These are phyloP conservation scores for Ambrosia hybrid DNA, from an alignment of 140 eudicot genomes.

Conservation along the genomic window DNA sequence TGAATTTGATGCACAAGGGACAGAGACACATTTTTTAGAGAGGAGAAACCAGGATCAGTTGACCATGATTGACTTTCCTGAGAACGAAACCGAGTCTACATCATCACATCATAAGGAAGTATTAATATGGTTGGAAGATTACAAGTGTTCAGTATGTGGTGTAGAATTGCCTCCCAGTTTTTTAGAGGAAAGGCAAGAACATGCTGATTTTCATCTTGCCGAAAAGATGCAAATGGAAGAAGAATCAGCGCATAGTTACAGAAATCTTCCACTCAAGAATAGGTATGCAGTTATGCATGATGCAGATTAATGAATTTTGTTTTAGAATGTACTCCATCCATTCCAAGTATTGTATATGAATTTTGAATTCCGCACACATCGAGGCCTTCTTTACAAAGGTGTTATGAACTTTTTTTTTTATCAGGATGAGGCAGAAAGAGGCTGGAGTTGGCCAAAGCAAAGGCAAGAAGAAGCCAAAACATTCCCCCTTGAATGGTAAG, in stretches of 20 bases:
- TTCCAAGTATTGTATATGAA: too few relatives aligned
- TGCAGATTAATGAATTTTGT: neutral
- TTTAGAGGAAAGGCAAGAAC: constrained; percentile 90
- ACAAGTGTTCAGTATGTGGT: constrained; percentile 85
- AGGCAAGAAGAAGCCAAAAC: constrained; percentile 68
- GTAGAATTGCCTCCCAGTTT: constrained; percentile 79
- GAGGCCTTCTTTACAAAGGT: too few relatives aligned
- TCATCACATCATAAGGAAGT: constrained; percentile 34
- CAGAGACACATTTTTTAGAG: constrained; percentile 12
- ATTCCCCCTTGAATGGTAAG: constrained; percentile 46
- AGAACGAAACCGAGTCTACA: constrained; percentile 46
- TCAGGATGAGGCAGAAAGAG: constrained; percentile 54
- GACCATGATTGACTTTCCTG: constrained; percentile 14
- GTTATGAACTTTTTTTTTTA: neutral
- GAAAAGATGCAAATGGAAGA: constrained; percentile 78
- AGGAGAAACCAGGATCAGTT: constrained; percentile 24
- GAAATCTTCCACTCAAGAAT: constrained; percentile 27
- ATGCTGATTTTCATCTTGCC: constrained; percentile 88
- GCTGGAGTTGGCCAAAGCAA: constrained; percentile 34
- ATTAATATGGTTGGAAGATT: constrained; percentile 70
- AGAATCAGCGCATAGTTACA: constrained; percentile 41
- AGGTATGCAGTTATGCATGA: constrained; percentile 40
- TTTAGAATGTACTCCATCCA: too few relatives aligned
- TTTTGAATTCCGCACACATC: too few relatives aligned
- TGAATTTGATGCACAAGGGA: constrained; percentile 27